phyloP scores from a whole-genome alignment of 192 early-diverging fungal species.

The Mortierella antarctica region DNA sequence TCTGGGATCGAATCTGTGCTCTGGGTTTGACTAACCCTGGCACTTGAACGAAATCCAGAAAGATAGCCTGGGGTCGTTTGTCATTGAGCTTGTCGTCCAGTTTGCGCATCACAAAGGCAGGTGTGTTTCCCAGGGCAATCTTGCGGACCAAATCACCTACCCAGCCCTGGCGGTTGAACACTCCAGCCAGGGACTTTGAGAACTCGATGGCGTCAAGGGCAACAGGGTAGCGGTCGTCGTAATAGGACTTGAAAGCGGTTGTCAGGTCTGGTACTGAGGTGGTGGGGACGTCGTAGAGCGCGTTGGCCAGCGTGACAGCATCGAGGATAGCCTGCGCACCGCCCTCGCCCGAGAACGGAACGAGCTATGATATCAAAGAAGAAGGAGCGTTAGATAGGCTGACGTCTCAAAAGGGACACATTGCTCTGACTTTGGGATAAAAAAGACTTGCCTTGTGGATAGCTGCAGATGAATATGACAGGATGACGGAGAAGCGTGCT shows the following conservation, averaged over 20 bases:
- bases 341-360: conserved; percentile 38
- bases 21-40: not conserved
- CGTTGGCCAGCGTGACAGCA: conserved; percentile 21
- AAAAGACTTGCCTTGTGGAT: conserved; percentile 24
- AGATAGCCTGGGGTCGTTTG: not conserved
- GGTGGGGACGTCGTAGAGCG: conserved; percentile 9
- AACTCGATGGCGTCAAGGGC: not conserved
- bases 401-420: not conserved
- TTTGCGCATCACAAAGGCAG: not conserved
- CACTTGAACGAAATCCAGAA: not conserved
- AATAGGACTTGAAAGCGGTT: conserved; percentile 6
- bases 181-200: conserved; percentile 17
- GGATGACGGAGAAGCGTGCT: not conserved
- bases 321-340: conserved; percentile 35
- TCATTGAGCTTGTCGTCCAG: not conserved
- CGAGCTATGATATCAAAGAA: conserved; percentile 3
- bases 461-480: not conserved
- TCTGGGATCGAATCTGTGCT: not conserved
- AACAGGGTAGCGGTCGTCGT: not conserved
- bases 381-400: not conserved
- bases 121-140: conserved; percentile 1
- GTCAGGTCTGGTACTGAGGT: not conserved
- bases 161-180: not conserved
- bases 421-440: not conserved
- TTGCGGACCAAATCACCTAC: conserved; percentile 9